phyloP scores from a whole-genome alignment of 352 stramenopile species.

The Globisporangium splendens region DNA sequence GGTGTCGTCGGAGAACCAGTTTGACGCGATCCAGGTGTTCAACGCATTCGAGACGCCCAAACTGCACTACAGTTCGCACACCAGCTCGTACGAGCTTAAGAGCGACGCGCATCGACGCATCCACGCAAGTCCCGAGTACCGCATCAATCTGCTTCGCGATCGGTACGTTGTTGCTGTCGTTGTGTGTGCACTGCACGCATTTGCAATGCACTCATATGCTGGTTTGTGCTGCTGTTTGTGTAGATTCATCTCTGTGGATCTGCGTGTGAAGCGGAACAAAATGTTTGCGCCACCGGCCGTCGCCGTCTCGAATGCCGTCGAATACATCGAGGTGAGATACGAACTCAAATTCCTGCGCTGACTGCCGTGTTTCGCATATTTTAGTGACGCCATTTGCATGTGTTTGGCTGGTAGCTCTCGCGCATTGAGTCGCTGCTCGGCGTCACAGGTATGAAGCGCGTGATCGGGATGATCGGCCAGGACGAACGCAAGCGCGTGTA shows the following conservation, averaged over 20 bases:
- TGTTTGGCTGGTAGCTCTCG: constrained; percentile 44
- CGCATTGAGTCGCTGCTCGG: constrained; percentile 84
- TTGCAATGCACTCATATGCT: background rate
- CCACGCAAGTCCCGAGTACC: constrained; percentile 50
- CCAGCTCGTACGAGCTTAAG: constrained; percentile 71
- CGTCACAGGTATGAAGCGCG: constrained; percentile 64
- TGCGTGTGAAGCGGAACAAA: constrained; percentile 79
- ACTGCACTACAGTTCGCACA: constrained; percentile 62
- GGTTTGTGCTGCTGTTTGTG: background rate
- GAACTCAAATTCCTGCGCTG: no score
- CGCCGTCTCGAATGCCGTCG: constrained; percentile 43
- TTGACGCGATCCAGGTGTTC: constrained; percentile 81
- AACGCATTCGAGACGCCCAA: constrained; percentile 69
- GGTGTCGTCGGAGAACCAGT: constrained; percentile 79
- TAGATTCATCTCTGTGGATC: constrained; percentile 65
- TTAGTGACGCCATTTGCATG: background rate
- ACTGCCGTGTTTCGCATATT: background rate
- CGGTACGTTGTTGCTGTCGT: constrained; percentile 19
- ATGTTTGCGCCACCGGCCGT: constrained; percentile 69
- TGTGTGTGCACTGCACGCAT: background rate
- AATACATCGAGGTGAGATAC: constrained; percentile 63
- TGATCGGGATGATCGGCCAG: constrained; percentile 85
- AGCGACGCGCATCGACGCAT: constrained; percentile 50
- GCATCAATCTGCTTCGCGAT: constrained; percentile 64
- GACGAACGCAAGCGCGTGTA: constrained; percentile 78